Conservation (phyloP, 192 early-diverging fungal species). For the Coemansia biformis region DNA sequence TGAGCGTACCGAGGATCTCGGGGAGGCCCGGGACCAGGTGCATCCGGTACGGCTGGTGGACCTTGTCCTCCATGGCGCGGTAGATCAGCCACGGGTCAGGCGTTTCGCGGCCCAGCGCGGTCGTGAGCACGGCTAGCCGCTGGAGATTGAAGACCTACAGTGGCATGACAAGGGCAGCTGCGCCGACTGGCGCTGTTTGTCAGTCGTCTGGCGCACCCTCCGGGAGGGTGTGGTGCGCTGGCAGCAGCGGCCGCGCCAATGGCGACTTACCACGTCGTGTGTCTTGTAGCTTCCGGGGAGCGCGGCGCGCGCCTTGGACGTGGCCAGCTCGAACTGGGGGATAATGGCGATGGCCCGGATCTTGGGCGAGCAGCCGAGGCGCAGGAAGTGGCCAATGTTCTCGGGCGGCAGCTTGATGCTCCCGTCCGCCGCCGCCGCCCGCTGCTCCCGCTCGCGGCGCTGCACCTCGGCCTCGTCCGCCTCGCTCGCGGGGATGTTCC, state of each 20-base stretch:
- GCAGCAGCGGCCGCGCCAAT: no score
- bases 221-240: no score
- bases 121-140: constrained; percentile 85
- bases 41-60: constrained; percentile 96
- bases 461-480: constrained; percentile 8
- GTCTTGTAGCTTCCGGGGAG: constrained; percentile 72
- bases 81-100: constrained; percentile 74
- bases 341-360: constrained; percentile 74
- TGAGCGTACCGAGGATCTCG: constrained; percentile 72
- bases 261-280: constrained; percentile 79
- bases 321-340: constrained; percentile 90
- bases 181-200: no score
- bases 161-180: no score
- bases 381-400: constrained; percentile 65
- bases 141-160: constrained; percentile 95
- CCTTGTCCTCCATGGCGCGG: constrained; percentile 90
- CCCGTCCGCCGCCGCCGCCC: constrained; percentile 12
- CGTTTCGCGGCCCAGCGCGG: constrained; percentile 66
- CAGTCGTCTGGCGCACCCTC: no score
- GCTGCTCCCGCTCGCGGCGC: constrained; percentile 18
- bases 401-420: constrained; percentile 48
- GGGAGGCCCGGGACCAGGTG: constrained; percentile 91
- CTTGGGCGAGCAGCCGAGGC: constrained; percentile 59
- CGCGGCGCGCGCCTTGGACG: constrained; percentile 83
- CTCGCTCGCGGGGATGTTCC: constrained; percentile 36